Evolutionary conservation across 495 filamentous ascomycete genomes (phyloP).

Genomic region (Penicillium canescens): DNA sequence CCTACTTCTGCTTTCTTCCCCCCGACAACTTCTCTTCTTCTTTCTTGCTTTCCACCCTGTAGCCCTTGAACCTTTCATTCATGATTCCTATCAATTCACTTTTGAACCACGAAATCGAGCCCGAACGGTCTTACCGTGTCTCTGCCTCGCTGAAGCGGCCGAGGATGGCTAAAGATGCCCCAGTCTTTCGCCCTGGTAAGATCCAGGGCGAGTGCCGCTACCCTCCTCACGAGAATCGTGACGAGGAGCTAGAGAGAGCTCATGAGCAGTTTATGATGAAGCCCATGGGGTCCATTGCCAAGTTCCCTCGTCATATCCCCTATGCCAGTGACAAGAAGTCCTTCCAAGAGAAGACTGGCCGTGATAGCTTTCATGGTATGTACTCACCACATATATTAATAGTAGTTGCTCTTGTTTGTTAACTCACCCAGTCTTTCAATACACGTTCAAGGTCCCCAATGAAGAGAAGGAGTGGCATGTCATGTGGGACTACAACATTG

Average conservation of each 20-base stretch:
- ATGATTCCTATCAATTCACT: conserved; percentile 37
- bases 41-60: conserved; percentile 11
- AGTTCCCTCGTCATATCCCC: conserved; percentile 77
- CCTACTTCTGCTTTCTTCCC: neutral
- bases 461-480: conserved; percentile 70
- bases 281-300: conserved; percentile 66
- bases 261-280: conserved; percentile 62
- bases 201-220: conserved; percentile 65
- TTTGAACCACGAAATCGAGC: conserved; percentile 25
- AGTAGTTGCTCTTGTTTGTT: neutral
- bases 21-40: neutral
- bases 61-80: conserved; percentile 9
- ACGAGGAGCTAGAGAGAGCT: conserved; percentile 52
- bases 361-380: conserved; percentile 86
- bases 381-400: neutral
- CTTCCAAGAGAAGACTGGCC: conserved; percentile 79
- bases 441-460: conserved; percentile 75
- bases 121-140: conserved; percentile 20
- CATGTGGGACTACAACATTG: conserved; percentile 97
- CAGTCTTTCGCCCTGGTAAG: conserved; percentile 56
- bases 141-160: conserved; percentile 36
- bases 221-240: conserved; percentile 63
- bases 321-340: conserved; percentile 92
- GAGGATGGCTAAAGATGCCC: conserved; percentile 60
- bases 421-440: conserved; percentile 72